Conservation (phyloP, 2,329 filamentous ascomycete genomes). For the Aureobasidium melanogenum region DNA sequence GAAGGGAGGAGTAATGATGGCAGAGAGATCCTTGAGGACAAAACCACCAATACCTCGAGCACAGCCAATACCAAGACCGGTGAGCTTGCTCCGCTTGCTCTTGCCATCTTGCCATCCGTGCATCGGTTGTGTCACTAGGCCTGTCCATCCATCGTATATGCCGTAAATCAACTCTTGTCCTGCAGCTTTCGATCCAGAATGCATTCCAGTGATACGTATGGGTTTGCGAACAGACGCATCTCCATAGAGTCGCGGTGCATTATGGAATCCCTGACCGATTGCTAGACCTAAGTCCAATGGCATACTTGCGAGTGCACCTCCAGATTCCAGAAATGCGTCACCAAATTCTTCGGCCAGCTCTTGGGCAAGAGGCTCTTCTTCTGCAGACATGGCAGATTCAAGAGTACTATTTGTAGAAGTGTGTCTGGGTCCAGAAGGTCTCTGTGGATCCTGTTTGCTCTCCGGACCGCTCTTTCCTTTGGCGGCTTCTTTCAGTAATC, state of each 20-base stretch:
- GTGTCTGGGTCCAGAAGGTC: slow-evolving; percentile 15
- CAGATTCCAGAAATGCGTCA: slow-evolving; percentile 61
- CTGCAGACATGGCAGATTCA: slow-evolving; percentile 21
- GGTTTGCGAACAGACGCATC: slow-evolving; percentile 71
- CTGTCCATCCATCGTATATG: slow-evolving; percentile 72
- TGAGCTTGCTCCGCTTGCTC: slow-evolving; percentile 21
- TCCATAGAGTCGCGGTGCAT: slow-evolving; percentile 75
- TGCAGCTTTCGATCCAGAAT: slow-evolving; percentile 67
- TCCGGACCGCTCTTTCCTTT: slow-evolving; percentile 1
- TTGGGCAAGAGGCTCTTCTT: slow-evolving; percentile 20
- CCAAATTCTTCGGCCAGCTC: slow-evolving; percentile 51
- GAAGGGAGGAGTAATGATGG: slow-evolving; percentile 55
- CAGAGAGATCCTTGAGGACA: slow-evolving; percentile 72
- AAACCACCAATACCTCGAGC: slow-evolving; percentile 77
- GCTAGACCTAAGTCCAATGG: slow-evolving; percentile 81
- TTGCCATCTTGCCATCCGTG: slow-evolving; percentile 53
- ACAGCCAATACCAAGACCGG: slow-evolving; percentile 46
- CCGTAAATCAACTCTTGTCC: slow-evolving; percentile 54
- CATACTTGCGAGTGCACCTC: slow-evolving; percentile 65
- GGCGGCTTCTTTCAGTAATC: slow-evolving; percentile 14
- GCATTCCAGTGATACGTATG: slow-evolving; percentile 69
- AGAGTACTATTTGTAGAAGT: slow-evolving; percentile 20
- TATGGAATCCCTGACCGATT: slow-evolving; percentile 78
- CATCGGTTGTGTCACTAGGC: slow-evolving; percentile 68
- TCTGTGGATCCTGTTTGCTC: not conserved